A percentile compares a stretch with the other conserved stretches of the same genome.
phyloP scores from a whole-genome alignment of 2,329 filamentous ascomycete genomes.

The Fusarium fracticaudum region DNA sequence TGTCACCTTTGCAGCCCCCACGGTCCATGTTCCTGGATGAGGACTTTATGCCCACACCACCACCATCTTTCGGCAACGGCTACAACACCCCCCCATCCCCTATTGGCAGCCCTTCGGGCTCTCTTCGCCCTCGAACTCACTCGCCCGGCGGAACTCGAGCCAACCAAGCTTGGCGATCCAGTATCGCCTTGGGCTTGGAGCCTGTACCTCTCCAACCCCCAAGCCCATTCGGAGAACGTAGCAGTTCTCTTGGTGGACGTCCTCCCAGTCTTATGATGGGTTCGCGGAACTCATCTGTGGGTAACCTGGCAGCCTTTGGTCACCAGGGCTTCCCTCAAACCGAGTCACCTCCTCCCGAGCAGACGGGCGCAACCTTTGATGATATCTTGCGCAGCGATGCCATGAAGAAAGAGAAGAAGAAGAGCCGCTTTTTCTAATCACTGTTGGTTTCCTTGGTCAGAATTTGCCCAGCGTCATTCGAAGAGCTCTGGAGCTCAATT shows the following conservation, averaged over 20 bases:
- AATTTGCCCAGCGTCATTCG: constrained; percentile 8
- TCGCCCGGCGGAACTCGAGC: constrained; percentile 50
- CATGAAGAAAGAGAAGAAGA: constrained; percentile 53
- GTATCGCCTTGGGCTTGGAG: constrained; percentile 56
- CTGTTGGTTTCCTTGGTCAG: background rate
- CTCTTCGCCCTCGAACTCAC: constrained; percentile 52
- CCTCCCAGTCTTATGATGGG: constrained; percentile 47
- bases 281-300: constrained; percentile 48
- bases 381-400: constrained; percentile 55
- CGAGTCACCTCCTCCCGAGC: constrained; percentile 36
- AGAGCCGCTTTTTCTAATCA: constrained; percentile 53
- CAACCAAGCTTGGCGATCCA: constrained; percentile 52
- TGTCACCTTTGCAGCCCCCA: constrained; percentile 53
- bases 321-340: constrained; percentile 18
- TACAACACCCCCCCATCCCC: constrained; percentile 41
- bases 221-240: constrained; percentile 47
- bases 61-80: constrained; percentile 36
- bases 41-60: constrained; percentile 37
- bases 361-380: constrained; percentile 57
- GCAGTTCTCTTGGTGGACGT: constrained; percentile 49
- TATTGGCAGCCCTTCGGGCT: constrained; percentile 45
- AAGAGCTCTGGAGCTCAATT: background rate
- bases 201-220: constrained; percentile 53
- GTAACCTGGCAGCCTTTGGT: constrained; percentile 48
- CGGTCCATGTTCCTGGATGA: constrained; percentile 49